These are phyloP conservation scores for Ustilago vetiveriae DNA, from an alignment of 1,284 basidiomycete genomes.

Conservation along the genomic window DNA sequence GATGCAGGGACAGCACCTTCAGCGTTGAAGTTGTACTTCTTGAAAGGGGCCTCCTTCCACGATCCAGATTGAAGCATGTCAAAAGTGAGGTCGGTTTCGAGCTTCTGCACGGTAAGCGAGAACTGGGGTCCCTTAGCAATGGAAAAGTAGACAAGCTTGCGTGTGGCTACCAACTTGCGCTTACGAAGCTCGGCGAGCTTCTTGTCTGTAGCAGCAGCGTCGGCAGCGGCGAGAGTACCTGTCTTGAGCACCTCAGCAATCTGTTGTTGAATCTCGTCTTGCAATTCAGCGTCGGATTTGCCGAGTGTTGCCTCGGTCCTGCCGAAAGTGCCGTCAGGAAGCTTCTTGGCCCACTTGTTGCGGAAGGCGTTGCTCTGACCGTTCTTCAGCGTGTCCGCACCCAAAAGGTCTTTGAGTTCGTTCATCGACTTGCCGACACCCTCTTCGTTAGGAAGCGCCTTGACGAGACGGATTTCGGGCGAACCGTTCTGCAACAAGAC, in stretches of 20 bases:
- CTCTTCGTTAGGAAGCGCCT: conserved; percentile 53
- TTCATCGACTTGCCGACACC: conserved; percentile 53
- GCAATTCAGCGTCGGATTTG: conserved; percentile 39
- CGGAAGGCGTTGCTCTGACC: conserved; percentile 97
- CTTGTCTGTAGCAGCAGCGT: conserved; percentile 76
- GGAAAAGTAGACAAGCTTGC: conserved; percentile 91
- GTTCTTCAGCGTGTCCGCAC: conserved; percentile 64
- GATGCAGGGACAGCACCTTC: conserved; percentile 87
- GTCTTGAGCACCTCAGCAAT: conserved; percentile 79
- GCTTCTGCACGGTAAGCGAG: conserved; percentile 90
- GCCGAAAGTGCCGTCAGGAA: conserved; percentile 84
- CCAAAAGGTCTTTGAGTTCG: conserved; percentile 58
- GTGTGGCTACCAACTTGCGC: conserved; percentile 77
- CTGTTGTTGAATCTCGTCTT: conserved; percentile 72
- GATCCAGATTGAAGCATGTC: conserved; percentile 84
- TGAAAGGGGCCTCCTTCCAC: conserved; percentile 73
- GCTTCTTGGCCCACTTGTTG: conserved; percentile 94
- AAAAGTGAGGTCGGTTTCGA: conserved; percentile 95
- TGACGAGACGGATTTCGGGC: conserved; percentile 62
- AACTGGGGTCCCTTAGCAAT: conserved; percentile 87
- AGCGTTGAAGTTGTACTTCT: conserved; percentile 99
- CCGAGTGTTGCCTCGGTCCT: conserved; percentile 71
- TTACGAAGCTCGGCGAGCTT: conserved; percentile 75
- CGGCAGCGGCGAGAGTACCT: conserved; percentile 72
- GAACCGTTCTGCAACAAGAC: conserved; percentile 51